Evolutionary conservation across 1,284 basidiomycete species (phyloP), one percentile per base, ranked within the genome.

Genomic region (Filobasidium uniguttulatum): DNA sequence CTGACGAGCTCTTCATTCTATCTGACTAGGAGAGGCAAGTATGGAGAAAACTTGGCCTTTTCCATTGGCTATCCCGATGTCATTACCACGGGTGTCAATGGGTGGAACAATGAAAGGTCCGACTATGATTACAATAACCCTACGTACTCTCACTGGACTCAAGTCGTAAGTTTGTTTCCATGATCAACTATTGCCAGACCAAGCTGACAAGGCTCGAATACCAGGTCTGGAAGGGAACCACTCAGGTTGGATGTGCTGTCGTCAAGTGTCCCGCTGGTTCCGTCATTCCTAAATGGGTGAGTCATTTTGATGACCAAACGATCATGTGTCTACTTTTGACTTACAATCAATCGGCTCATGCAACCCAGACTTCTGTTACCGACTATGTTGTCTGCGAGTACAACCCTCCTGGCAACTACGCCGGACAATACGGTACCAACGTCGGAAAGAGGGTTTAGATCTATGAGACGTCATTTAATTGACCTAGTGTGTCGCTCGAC

Each of bases 151-250:
- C 65, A 68, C 52, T 68, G 62, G 53, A 66, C 65, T 28, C 59
- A 61, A 53, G 56, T 64, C 10, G 31, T 33, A 33, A 33, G 31
- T 33, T 33, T n/a, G 31, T 9, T 10, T 33, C 31, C 10, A 33
- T 10, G 31, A 33, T n/a, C 10, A n/a, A 33, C n/a, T n/a, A n/a
- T n/a, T n/a, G n/a, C n/a, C n/a, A n/a, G n/a, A 33, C n/a, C 31
- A n/a, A n/a, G 31, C n/a, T n/a, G 31, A 33, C n/a, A n/a, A 33
- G 9, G 31, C 9, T 33, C 12, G 25, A 2, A 12, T 20, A 50
- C 35, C 34, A 44, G 37, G 65, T 68, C 22, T 68, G 66, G 66
- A 65, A 68, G 56, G 56, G 20, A 15, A 64, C 65, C 10, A 59
- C 58, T 19, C 31, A 60, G 46, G 30, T 68, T 23, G 66, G 66